Conservation (phyloP, 1,139 yeast species). For the Sugiyamaella novakii region DNA sequence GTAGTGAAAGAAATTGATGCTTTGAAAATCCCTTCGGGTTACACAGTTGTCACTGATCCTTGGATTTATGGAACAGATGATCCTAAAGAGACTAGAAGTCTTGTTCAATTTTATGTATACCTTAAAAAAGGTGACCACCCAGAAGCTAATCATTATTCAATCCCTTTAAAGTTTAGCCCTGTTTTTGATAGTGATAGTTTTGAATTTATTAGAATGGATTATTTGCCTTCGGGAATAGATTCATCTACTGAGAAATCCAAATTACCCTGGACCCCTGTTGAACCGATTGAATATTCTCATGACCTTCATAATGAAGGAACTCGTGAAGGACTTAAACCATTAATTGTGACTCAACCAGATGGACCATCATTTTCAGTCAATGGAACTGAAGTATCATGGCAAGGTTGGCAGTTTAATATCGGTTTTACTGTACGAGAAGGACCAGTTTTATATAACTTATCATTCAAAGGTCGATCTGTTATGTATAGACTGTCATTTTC, state of each 20-base stretch:
- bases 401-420: conserved; percentile 72
- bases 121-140: conserved; percentile 53
- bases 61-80: conserved; percentile 80
- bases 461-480: conserved; percentile 61
- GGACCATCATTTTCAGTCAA: conserved; percentile 76
- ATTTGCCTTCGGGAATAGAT: conserved; percentile 57
- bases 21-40: conserved; percentile 56
- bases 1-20: conserved; percentile 50
- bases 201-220: conserved; percentile 69
- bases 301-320: conserved; percentile 37
- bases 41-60: conserved; percentile 51
- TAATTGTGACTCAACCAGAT: conserved; percentile 68
- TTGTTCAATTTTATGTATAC: conserved; percentile 73
- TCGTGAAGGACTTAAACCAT: conserved; percentile 68
- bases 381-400: conserved; percentile 74
- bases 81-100: conserved; percentile 41
- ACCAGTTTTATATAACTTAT: conserved; percentile 71
- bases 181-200: conserved; percentile 64
- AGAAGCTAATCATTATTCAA: conserved; percentile 77
- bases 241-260: conserved; percentile 36
- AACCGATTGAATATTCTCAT: conserved; percentile 26
- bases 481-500: conserved; percentile 77
- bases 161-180: conserved; percentile 74
- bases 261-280: conserved; percentile 22
- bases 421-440: conserved; percentile 89